Percentiles rank a stretch among this genome's conserved stretches.
Conservation (phyloP, 2,329 filamentous ascomycete genomes). For the Pezicula carpinea region DNA sequence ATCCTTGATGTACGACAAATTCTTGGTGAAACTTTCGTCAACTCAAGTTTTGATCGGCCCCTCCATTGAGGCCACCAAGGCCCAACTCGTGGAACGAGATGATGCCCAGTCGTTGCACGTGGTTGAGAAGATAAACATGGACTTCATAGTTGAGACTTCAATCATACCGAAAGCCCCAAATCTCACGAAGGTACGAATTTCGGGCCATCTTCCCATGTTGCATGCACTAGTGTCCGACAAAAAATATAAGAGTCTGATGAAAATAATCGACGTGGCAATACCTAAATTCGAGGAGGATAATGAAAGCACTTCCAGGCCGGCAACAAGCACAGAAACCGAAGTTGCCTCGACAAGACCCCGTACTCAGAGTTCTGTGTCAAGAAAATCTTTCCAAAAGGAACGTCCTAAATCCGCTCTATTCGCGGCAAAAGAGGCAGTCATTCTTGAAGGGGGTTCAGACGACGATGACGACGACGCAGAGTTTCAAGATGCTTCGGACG, state of each 20-base stretch:
- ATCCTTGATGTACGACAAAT: constrained; percentile 96
- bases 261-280: constrained; percentile 88
- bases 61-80: constrained; percentile 84
- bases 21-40: constrained; percentile 85
- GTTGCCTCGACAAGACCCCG: constrained; percentile 13
- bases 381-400: constrained; percentile 41
- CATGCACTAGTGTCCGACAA: constrained; percentile 89
- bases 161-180: constrained; percentile 96
- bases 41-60: constrained; percentile 95
- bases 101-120: constrained; percentile 75
- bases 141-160: constrained; percentile 92
- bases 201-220: constrained; percentile 84
- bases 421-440: constrained; percentile 66
- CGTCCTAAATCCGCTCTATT: constrained; percentile 65
- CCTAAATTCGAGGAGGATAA: constrained; percentile 67
- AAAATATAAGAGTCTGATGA: constrained; percentile 98
- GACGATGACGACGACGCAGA: constrained; percentile 55
- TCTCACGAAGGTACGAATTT: constrained; percentile 85
- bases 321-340: constrained; percentile 3
- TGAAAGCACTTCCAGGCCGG: constrained; percentile 24
- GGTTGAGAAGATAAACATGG: constrained; percentile 94
- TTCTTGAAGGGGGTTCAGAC: constrained; percentile 52
- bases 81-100: constrained; percentile 66
- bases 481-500: constrained; percentile 64
- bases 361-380: constrained; percentile 20